Evolutionary conservation across 2,329 filamentous ascomycete species (phyloP), one percentile per base, ranked within the genome.

Genomic region (Penicillium sp.): DNA sequence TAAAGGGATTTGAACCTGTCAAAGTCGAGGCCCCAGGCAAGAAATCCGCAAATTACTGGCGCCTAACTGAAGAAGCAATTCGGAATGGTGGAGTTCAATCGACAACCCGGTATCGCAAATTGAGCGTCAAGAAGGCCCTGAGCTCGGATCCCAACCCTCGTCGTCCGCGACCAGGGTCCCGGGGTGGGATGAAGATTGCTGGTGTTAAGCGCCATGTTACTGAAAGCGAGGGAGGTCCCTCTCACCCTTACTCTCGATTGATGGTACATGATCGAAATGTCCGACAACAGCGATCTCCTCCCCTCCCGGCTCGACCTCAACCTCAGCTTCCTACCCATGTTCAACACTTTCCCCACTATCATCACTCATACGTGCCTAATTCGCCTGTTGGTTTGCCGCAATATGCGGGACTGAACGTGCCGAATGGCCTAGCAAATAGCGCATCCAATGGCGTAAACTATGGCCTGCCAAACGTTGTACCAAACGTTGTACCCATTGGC

Each of bases 51-150:
- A 93, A 90, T 72, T 85, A 90, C 75, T 98, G 94, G 94, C 84
- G 87, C 46, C 80, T 98, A 28, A 88, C 88, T 38, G 80, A 86
- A 0, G 87, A 89, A 75, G 91, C 92, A 0, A 79, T 92, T 35
- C 77, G 78, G 22, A 79, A 89, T 26, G 91, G 91, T 6, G 46
- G 64, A 28, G 90, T 97, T 53, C 87, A 93, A 76, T 94, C 92
- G 60, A 98, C 94, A 0, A 97, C 94, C 1, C 82, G 89, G 65
- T 93, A 91, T 75, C 86, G 90, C 65, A 88, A 87, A 54, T 70
- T 72, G 16, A 72, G 72, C 58, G 71, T 70, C 63, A 82, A 78
- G 64, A 80, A 77, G 62, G 59, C 68, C n/a, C 65, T 68, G 42
- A 73, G 67, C 61, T 72, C 75, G 40, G 75, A 80, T n/a, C 65